Percentiles rank a stretch among this genome's conserved stretches.
These are phyloP conservation scores for Globisporangium sylvaticum DNA, from an alignment of 352 stramenopile species.

Conservation along the genomic window DNA sequence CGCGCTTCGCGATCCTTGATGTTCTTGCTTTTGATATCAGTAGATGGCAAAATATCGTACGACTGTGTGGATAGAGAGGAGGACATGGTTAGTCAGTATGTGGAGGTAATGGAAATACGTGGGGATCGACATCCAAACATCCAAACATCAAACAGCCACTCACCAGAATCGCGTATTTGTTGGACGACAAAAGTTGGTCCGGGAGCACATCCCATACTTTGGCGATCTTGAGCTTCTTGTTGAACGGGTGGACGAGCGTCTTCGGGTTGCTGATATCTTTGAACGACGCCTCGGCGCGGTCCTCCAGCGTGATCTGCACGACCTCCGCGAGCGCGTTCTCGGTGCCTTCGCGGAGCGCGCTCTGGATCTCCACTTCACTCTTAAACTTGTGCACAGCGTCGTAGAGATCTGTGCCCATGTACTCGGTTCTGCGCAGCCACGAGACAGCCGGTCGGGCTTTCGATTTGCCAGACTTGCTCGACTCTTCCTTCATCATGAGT, in stretches of 20 bases:
- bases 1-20: constrained; percentile 66
- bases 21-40: constrained; percentile 72
- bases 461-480: constrained; percentile 39
- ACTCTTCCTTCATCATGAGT: constrained; percentile 77
- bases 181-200: constrained; percentile 67
- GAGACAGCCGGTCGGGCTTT: constrained; percentile 73
- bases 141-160: constrained; percentile 9
- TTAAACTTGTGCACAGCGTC: constrained; percentile 87
- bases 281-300: constrained; percentile 81
- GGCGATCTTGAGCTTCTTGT: constrained; percentile 75
- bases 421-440: constrained; percentile 80
- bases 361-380: constrained; percentile 84
- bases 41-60: constrained; percentile 82
- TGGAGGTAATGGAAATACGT: not conserved
- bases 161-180: constrained; percentile 84
- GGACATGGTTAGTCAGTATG: not conserved
- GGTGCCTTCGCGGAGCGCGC: constrained; percentile 71
- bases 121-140: not conserved
- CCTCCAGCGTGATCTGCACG: constrained; percentile 60
- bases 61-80: constrained; percentile 30
- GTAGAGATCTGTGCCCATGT: constrained; percentile 85
- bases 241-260: constrained; percentile 76
- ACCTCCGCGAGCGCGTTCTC: constrained; percentile 77
- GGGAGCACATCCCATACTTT: constrained; percentile 84
- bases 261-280: constrained; percentile 58